Evolutionary conservation across 768 basidiomycete species (phyloP).

Genomic region (Russula abietina): DNA sequence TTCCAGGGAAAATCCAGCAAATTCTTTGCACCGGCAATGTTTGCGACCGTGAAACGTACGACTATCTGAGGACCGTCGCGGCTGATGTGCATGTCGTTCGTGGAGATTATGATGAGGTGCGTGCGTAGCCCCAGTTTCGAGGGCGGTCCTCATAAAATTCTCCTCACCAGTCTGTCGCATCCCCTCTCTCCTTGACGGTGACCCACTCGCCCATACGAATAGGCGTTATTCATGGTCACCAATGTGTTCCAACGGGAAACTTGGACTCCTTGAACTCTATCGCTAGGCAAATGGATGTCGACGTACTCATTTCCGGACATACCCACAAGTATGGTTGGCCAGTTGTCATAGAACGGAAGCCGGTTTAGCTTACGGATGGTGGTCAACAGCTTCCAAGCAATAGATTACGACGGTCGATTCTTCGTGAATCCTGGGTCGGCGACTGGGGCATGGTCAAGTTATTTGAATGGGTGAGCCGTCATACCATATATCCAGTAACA

Average conservation of each 20-base stretch:
- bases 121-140: slow-evolving; percentile 38
- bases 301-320: slow-evolving; percentile 88
- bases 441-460: slow-evolving; percentile 89
- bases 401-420: slow-evolving; percentile 86
- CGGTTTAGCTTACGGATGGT: neutral
- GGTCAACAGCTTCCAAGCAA: slow-evolving; percentile 75
- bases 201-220: slow-evolving; percentile 82
- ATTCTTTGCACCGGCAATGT: slow-evolving; percentile 97
- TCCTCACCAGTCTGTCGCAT: slow-evolving; percentile 48
- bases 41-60: slow-evolving; percentile 95
- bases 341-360: neutral
- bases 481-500: neutral
- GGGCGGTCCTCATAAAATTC: neutral
- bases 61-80: slow-evolving; percentile 91
- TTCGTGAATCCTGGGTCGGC: slow-evolving; percentile 96
- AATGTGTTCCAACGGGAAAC: slow-evolving; percentile 88
- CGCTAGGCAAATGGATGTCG: slow-evolving; percentile 95
- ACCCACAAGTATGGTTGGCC: slow-evolving; percentile 73
- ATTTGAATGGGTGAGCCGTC: slow-evolving; percentile 52
- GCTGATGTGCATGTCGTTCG: slow-evolving; percentile 87
- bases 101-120: slow-evolving; percentile 94
- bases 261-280: slow-evolving; percentile 82
- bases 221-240: slow-evolving; percentile 91
- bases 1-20: slow-evolving; percentile 90
- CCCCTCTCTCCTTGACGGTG: slow-evolving; percentile 77